Base-by-base conservation (phyloP, 345 rosid species). In the Populus nigra region DNA sequence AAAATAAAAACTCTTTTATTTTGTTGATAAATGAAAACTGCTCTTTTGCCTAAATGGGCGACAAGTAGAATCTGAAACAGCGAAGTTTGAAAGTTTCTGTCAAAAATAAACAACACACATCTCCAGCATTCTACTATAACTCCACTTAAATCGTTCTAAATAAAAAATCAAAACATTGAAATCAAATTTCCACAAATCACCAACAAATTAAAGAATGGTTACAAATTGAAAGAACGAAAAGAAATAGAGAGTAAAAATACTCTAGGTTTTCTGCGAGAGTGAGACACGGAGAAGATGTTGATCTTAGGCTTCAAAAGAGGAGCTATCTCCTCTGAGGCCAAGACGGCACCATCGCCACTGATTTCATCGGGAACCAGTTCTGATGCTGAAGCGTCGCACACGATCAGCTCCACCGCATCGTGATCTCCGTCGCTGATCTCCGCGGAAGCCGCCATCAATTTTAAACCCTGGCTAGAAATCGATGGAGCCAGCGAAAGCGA, bases 291-390 rank as follows among this genome's bases (percentile, higher is more conserved):
- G 85, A 94, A 94, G 73, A 93, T 93, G 82, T 88, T 90, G 88
- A 91, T 77, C 82, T 89, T 93, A 72, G 98, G 97, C 87, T 85
- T 85, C 76, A 94, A 69, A 41, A 92, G 92, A 81, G 97, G 97
- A 20, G 80, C 74, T 68, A 89, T 90, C 83, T 94, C 98, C 69
- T 86, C 94, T 59, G 87, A 89, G 57, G 76, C 78, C 18, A 80
- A 71, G 22, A 4, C 79, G 25, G 20, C 80, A 23, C 36, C 75
- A 22, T 10, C 66, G 39, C 72, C 75, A 27, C 29, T 65, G 20
- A 31, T 70, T 18, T 61, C 72, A 62, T 38, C 70, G 31, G 27
- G 79, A 3, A 78, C 78, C 13, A 70, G 79, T 2, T 74, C 76
- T 53, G 95, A 78, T 13, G 86, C 81, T 16, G 89, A 81, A 22